Evolutionary conservation across 106 monocot species (phyloP).

Genomic region (Ottelia alismoides): DNA sequence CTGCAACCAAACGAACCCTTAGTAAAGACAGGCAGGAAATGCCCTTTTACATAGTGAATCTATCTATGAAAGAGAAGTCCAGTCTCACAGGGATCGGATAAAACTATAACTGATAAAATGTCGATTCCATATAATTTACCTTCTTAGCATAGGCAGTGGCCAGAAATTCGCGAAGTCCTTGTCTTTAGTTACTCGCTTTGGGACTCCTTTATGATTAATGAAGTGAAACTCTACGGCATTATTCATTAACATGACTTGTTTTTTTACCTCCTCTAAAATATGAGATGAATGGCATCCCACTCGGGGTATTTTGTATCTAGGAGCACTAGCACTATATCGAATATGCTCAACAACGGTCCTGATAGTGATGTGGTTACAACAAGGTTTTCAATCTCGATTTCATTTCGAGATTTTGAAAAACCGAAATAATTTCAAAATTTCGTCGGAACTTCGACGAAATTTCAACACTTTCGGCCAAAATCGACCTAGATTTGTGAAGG

Average conservation of each 20-base stretch:
- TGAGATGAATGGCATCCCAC: constrained; percentile 94
- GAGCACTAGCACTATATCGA: constrained; percentile 94
- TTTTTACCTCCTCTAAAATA: constrained; percentile 68
- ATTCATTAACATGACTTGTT: no score
- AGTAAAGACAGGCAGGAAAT: constrained; percentile 65
- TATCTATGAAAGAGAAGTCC: no score
- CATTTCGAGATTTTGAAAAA: no score
- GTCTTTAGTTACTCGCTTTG: constrained; percentile 22
- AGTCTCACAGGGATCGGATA: no score
- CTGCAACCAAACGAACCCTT: no score
- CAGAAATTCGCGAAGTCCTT: constrained; percentile 38
- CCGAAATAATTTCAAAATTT: no score
- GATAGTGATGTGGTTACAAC: constrained; percentile 86
- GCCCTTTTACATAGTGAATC: constrained; percentile 78
- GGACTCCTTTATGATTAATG: constrained; percentile 35
- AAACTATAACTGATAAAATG: no score
- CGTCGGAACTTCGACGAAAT: no score
- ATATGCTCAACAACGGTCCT: constrained; percentile 93
- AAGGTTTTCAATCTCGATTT: no score
- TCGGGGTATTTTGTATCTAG: constrained; percentile 85
- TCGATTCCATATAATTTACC: constrained; percentile 33
- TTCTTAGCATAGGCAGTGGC: constrained; percentile 69
- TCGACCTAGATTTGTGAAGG: no score
- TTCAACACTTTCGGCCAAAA: no score
- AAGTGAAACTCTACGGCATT: not conserved